Base-by-base conservation (phyloP, 2,329 filamentous ascomycete genomes). In the Xylaria sp. region DNA sequence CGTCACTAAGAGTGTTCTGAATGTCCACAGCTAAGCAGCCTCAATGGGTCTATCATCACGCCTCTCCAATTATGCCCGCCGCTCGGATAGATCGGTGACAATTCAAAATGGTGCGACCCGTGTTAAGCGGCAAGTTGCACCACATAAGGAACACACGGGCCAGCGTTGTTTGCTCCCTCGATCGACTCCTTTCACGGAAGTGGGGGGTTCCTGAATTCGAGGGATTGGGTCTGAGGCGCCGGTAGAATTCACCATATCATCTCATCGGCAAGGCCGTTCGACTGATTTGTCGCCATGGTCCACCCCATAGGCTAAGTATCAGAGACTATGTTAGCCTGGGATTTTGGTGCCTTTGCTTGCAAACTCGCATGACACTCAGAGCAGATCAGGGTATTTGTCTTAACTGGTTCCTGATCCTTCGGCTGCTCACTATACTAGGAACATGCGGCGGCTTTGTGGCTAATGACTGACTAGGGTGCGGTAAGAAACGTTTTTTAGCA, bases 371-470 rank as follows among this genome's bases (percentile, higher is more conserved):
- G 43, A 39, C 49, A 10, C 39, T 36, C 7, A 55, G 36, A 33
- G 28, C 15, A 58, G 25, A 46, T 51, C 46, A 48, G 28, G 48
- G 46, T 49, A 66, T 49, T 61, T 58, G 52, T 68, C 58, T 60
- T 39, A 31, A 52, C 41, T 28, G 33, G 43, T 64, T 60, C 56
- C 51, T 54, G 46, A 64, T 61, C 68, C 64, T 64, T 67, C 56
- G 46, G 25, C 25, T 59, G 33, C 31, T 49, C 39, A 33, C 43
- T 41, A 31, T 28, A 33, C 43, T 41, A 31, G 25, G 25, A 23
- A 57, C n/a, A 57, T 60, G 64, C 64, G 60, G 60, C 56, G 60
- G 33, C 55, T 61, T 48, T 66, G 62, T 69, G 67, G 67, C 67
- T 69, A 68, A 64, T 61, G 61, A 52, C 31, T 20, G 48, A 41